Base-by-base conservation (phyloP, 2,329 filamentous ascomycete species). In the Teratosphaeriaceae sp. region DNA sequence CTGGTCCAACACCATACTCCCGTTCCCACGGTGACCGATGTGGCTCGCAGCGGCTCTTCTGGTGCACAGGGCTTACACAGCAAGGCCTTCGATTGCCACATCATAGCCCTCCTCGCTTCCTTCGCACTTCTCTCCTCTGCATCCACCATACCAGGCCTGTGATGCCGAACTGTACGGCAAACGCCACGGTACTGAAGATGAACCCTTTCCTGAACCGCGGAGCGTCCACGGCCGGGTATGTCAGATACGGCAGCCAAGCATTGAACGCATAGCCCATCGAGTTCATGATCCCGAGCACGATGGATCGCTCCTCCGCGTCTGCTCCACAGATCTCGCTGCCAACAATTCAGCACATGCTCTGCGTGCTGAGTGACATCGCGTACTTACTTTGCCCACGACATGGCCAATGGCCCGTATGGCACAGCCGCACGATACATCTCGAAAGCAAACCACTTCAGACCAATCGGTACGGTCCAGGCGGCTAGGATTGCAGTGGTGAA, bases 201-300 rank as follows among this genome's bases (percentile, higher is more conserved):
- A 56, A 57, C 5, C 52, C 54, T 13, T 54, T 53, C 8, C 40
- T 40, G 40, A 57, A 57, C 16, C 36, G 36, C 7, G 54, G 54
- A 15, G 45, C 31, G 26, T 55, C 52, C 4, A 43, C 40, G n/a
- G 45, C 41, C 3, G 54, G 54, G 38, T 51, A 55, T 7, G 52
- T 55, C 34, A 57, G 15, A n/a, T 27, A 27, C 8, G 24, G 24
- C 24, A 27, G 24, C 24, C 24, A 27, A 13, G 24, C 24, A 27
- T 84, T 79, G 21, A 85, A 60, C 1, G 84, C 78, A 48, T 84
- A 84, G 0, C 80, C 80, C 65, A 85, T 74, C 56, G 82, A 75
- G 45, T 85, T 85, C 78, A 84, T 84, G 7, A 68, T 64, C 0
- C 70, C 80, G 0, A 80, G 72, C 0, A 84, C 78, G 2, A 85